A percentile compares a stretch with the other conserved stretches of the same genome.
Evolutionary conservation across 2,329 filamentous ascomycete genomes (phyloP).

Genomic region (Cytospora mali): DNA sequence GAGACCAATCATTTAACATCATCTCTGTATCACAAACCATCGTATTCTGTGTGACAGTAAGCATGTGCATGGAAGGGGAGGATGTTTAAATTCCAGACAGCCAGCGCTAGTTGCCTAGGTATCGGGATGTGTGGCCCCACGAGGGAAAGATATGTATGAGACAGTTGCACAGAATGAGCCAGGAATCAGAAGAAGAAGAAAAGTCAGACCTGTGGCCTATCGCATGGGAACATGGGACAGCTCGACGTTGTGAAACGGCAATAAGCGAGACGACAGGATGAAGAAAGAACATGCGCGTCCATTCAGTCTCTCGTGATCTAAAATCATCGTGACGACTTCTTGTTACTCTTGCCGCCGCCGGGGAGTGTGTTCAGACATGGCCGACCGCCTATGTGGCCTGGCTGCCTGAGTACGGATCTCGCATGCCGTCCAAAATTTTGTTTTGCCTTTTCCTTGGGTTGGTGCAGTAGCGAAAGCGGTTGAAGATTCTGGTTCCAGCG

Average conservation of each 20-base stretch:
- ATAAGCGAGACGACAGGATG: conserved; percentile 25
- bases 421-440: too few species aligned
- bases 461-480: conserved; percentile 1
- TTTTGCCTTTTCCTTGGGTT: not conserved
- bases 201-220: conserved; percentile 16
- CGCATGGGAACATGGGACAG: conserved; percentile 14
- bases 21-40: not conserved
- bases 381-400: conserved; percentile 15
- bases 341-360: not conserved
- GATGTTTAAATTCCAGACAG: not conserved
- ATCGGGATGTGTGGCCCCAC: not conserved
- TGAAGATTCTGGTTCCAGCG: not conserved
- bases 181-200: conserved; percentile 17
- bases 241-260: conserved; percentile 17
- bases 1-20: not conserved
- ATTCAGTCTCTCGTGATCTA: conserved; percentile 1
- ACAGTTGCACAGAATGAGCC: conserved; percentile 18
- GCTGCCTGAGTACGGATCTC: too few species aligned
- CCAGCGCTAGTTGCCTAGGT: too few species aligned
- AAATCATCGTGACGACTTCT: conserved; percentile 10
- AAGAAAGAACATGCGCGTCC: conserved; percentile 1
- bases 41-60: not conserved
- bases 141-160: conserved; percentile 3
- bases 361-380: not conserved
- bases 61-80: too few species aligned